Base-by-base conservation (phyloP, 2,329 filamentous ascomycete genomes). In the Neonectria punicea region DNA sequence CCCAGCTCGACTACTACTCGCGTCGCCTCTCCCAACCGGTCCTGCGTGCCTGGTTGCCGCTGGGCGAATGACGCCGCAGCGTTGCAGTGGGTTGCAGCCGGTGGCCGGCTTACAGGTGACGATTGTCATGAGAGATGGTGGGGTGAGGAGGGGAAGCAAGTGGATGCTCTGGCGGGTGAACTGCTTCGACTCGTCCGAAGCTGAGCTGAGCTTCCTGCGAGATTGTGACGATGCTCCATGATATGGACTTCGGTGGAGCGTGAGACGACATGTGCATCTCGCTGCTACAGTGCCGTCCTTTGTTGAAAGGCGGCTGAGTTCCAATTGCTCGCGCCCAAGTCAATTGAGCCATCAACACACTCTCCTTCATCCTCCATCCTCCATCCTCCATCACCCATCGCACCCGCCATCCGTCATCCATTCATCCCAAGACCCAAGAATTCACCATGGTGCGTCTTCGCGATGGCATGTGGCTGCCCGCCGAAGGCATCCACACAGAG, bases 381-480 rank as follows among this genome's bases (percentile, higher is more conserved):
- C 39, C 39, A 18, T 11, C 39, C 13, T 34, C 36, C 5, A 44
- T 53, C 25, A 34, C n/a, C n/a, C n/a, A 5, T 20, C 9, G 39
- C n/a, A 7, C n/a, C 36, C 14, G 36, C 14, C 34, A 46, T n/a
- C 16, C 14, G 25, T 25, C 20, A 25, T 10, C 18, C 11, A 13
- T 11, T 11, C 18, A 13, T 46, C 18, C 6, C 32, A 22, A 13
- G n/a, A 30, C 16, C 22, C 20, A 22, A n/a, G 16, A 36, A 53
- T 65, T 30, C 66, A 71, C 25, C 55, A 79, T 79, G 75, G 71
- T 73, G 65, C 76, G 74, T 61, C 75, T 80, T 50, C 76, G 78
- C 11, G 76, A 80, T 77, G 78, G 78, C 41, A 80, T 91, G 89
- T 92, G 90, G 90, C 80, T 91, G 53, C 83, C 85, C 46, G 87